Evolutionary conservation across 2,329 filamentous ascomycete species (phyloP), one percentile per base, ranked within the genome.

Genomic region (Hymenoscyphus scutula): DNA sequence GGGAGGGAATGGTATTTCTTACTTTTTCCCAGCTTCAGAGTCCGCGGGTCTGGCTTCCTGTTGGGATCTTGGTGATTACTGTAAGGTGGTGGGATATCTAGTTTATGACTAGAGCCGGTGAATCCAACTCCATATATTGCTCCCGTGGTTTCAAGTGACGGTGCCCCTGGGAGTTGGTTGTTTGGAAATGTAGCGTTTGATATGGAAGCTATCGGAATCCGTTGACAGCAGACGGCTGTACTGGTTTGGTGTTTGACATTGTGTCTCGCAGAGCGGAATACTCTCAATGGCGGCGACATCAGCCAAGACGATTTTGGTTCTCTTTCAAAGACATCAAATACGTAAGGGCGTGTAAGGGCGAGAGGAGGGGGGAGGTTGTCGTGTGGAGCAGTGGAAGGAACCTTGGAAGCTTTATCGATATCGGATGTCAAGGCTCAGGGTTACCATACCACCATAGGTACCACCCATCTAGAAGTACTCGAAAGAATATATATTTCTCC

Each of bases 31-130:
- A 74, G 80, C 75, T 88, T 88, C 41, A 84, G 75, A 70, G 86
- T 88, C 69, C 81, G 76, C 65, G 86, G 83, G 66, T 85, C 81
- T 3, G 76, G 76, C 61, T 78, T 75, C 19, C 41, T 48, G 41
- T 23, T 23, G 13, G 67, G 60, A n/a, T 69, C 63, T n/a, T 51
- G 61, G 15, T 53, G 61, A 11, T 59, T 17, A 34, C 56, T 57
- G 37, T 60, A 61, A 32, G 62, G 51, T 23, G 62, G 51, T 45
- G 5, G 5, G 34, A 63, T 53, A 19, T 65, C 65, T 15, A 56
- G 57, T 17, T 23, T 63, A 15, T 68, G 69, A 32, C 53, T n/a
- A 45, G 77, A 76, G 23, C 77, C 75, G 53, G 75, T 78, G 71
- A 83, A 82, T 76, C 78, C 81, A 64, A 78, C 71, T 53, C 77